Evolutionary conservation across 345 rosid genomes (phyloP).

Genomic region (Mercurialis annua): DNA sequence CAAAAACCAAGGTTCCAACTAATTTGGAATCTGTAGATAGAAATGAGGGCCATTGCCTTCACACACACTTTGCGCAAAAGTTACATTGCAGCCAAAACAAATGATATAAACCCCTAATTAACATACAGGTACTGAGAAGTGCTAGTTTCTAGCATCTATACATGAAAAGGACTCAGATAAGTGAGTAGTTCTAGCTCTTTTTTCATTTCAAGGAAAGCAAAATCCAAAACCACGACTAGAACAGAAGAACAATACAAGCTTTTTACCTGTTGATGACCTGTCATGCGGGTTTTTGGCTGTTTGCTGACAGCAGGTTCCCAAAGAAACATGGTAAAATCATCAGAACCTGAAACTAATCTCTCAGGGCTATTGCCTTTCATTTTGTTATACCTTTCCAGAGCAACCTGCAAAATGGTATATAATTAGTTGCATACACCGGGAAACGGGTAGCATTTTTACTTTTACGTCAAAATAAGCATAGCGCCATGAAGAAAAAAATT

Average conservation of each 20-base stretch:
- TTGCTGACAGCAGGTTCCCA: constrained; percentile 90
- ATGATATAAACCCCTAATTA: not conserved
- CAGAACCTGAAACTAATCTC: constrained; percentile 94
- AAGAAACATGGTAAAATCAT: constrained; percentile 92
- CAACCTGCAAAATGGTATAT: constrained; percentile 43
- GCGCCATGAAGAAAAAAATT: too few species aligned
- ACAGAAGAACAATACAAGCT: not conserved
- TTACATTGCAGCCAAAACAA: not conserved
- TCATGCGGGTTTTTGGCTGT: constrained; percentile 73
- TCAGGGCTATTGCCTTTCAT: constrained; percentile 78
- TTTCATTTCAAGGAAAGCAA: constrained; percentile 1
- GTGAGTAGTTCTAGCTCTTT: not conserved
- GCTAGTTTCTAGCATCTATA: too few species aligned
- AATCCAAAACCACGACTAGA: constrained; percentile 4
- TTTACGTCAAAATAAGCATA: not conserved
- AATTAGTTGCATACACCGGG: not conserved
- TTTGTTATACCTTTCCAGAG: constrained; percentile 76
- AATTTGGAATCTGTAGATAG: not conserved
- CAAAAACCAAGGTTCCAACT: not conserved
- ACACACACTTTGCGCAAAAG: not conserved
- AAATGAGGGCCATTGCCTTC: not conserved
- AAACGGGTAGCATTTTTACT: too few species aligned
- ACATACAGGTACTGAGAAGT: too few species aligned
- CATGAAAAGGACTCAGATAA: not conserved
- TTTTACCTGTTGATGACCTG: constrained; percentile 86